Conservation (phyloP, 306 rosid genomes). For the Vicia villosa region DNA sequence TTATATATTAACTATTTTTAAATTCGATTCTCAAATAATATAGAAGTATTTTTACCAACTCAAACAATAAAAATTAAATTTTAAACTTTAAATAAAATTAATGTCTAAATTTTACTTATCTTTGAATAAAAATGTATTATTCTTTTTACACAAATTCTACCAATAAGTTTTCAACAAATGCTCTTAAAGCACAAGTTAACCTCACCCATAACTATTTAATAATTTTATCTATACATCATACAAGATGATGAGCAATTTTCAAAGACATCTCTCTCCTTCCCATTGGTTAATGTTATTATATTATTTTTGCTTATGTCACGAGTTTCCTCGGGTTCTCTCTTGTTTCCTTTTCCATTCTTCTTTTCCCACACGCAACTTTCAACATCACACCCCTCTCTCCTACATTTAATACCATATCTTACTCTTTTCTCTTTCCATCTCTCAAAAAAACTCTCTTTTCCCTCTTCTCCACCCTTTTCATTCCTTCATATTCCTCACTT, state of each 20-base stretch:
- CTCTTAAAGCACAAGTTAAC: too few species aligned
- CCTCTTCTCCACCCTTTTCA: constrained; percentile 42
- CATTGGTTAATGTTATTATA: constrained; percentile 7
- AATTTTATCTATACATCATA: constrained; percentile 10
- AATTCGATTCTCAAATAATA: too few species aligned
- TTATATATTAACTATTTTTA: too few species aligned
- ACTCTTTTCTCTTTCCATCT: constrained; percentile 14
- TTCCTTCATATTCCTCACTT: not conserved
- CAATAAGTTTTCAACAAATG: too few species aligned
- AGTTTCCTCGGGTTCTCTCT: constrained; percentile 53
- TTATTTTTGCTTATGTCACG: constrained; percentile 48
- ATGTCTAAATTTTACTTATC: too few species aligned
- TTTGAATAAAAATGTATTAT: too few species aligned
- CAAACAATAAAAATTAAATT: too few species aligned
- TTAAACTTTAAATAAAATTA: too few species aligned
- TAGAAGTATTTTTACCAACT: too few species aligned
- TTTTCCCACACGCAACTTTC: constrained; percentile 29
- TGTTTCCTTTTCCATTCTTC: constrained; percentile 5
- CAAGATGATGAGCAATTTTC: constrained; percentile 44
- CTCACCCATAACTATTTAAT: not conserved
- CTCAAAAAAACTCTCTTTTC: not conserved
- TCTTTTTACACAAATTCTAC: too few species aligned
- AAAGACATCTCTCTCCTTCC: constrained; percentile 23
- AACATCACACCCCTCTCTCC: constrained; percentile 28
- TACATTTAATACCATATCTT: constrained; percentile 27